phyloP scores from a whole-genome alignment of 2,329 filamentous ascomycete species.

The Xylaria multiplex region DNA sequence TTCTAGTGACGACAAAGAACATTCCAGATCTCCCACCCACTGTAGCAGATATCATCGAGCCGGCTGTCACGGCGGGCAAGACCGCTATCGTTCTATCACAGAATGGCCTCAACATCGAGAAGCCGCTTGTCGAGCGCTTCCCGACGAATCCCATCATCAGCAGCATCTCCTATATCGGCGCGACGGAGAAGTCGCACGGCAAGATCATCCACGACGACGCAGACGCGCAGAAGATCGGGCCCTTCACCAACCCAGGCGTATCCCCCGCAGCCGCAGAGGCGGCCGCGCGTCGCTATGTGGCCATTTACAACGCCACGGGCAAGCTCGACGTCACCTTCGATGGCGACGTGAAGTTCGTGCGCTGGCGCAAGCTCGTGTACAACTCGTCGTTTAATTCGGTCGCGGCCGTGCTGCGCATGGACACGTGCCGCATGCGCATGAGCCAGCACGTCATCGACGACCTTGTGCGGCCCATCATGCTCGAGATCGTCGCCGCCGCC shows the following conservation, averaged over 20 bases:
- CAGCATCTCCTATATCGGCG: slow-evolving; percentile 63
- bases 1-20: slow-evolving; percentile 69
- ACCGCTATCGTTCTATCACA: slow-evolving; percentile 68
- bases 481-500: slow-evolving; percentile 61
- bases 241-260: slow-evolving; percentile 56
- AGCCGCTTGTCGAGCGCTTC: slow-evolving; percentile 60
- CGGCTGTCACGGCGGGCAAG: slow-evolving; percentile 60
- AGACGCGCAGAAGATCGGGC: slow-evolving; percentile 61
- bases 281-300: slow-evolving; percentile 56
- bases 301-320: slow-evolving; percentile 58
- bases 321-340: slow-evolving; percentile 57
- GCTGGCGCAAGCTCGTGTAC: slow-evolving; percentile 64
- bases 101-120: slow-evolving; percentile 72
- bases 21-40: slow-evolving; percentile 62
- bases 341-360: slow-evolving; percentile 53
- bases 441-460: slow-evolving; percentile 56
- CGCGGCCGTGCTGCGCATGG: slow-evolving; percentile 60
- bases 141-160: slow-evolving; percentile 63
- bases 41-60: slow-evolving; percentile 59
- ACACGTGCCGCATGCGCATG: slow-evolving; percentile 61
- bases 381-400: slow-evolving; percentile 64
- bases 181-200: slow-evolving; percentile 59
- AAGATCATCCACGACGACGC: slow-evolving; percentile 62
- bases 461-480: slow-evolving; percentile 64
- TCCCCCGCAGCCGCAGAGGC: slow-evolving; percentile 38